These are phyloP conservation scores for Trifolium repens DNA, from an alignment of 306 rosid species.

Conservation along the genomic window DNA sequence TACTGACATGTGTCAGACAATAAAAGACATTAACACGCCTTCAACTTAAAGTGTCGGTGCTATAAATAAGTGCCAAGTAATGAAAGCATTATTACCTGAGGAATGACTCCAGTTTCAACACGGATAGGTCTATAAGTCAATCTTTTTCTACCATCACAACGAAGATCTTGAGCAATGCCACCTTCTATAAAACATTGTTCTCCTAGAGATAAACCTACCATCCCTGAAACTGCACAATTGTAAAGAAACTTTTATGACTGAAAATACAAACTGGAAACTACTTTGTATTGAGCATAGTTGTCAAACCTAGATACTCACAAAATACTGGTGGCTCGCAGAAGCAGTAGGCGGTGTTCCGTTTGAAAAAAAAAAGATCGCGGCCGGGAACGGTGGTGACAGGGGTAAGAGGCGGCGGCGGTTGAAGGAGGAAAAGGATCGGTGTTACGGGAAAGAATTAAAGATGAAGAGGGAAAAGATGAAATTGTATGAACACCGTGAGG, in stretches of 20 bases:
- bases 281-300: not conserved
- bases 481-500: not conserved
- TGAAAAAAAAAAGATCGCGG: not conserved
- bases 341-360: not conserved
- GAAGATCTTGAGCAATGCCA: slow-evolving; percentile 88
- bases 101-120: slow-evolving; percentile 80
- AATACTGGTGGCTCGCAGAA: not conserved
- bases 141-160: slow-evolving; percentile 85
- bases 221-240: slow-evolving; percentile 37
- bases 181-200: slow-evolving; percentile 73
- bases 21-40: not conserved
- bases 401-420: not conserved
- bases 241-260: not conserved
- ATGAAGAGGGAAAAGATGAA: not conserved
- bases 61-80: not conserved
- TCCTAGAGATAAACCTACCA: slow-evolving; percentile 82
- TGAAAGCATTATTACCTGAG: slow-evolving; percentile 57
- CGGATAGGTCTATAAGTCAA: slow-evolving; percentile 62
- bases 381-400: not conserved
- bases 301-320: not conserved
- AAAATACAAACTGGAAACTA: slow-evolving; percentile 1
- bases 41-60: not conserved
- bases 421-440: not conserved
- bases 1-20: not conserved
- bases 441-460: not conserved